These are phyloP conservation scores for Phoenix roebelenii DNA, from an alignment of 176 grass and related monocot species.

Conservation along the genomic window DNA sequence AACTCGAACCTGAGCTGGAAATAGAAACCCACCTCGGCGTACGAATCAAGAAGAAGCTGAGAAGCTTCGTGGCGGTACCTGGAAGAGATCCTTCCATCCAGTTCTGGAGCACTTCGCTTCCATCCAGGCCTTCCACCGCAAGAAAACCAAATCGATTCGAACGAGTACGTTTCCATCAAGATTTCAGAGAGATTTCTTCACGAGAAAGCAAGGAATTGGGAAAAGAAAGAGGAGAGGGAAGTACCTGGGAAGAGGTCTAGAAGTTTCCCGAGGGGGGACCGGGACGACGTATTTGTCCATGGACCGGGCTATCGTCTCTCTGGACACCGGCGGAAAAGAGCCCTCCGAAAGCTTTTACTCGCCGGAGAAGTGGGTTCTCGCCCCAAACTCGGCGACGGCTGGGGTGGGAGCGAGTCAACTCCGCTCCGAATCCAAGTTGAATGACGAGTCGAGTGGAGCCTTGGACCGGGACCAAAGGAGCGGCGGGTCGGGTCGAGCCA, in stretches of 20 bases:
- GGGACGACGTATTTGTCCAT: slow-evolving; percentile 67
- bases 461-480: too few relatives aligned
- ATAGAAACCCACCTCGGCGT: slow-evolving; percentile 37
- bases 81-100: slow-evolving; percentile 50
- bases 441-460: too few relatives aligned
- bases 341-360: too few relatives aligned
- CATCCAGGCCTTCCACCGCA: slow-evolving; percentile 20
- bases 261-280: slow-evolving; percentile 5
- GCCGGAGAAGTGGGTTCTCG: too few relatives aligned
- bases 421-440: too few relatives aligned
- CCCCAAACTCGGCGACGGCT: too few relatives aligned
- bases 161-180: not conserved
- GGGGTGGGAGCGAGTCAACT: too few relatives aligned
- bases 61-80: slow-evolving; percentile 42
- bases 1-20: not conserved
- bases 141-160: not conserved
- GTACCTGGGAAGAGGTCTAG: slow-evolving; percentile 7
- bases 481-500: too few relatives aligned
- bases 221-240: not conserved
- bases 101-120: slow-evolving; percentile 47
- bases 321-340: too few relatives aligned
- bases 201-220: not conserved
- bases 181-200: not conserved
- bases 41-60: slow-evolving; percentile 56
- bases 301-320: not conserved